Base-by-base conservation (phyloP, 2,329 filamentous ascomycete species). In the Microcyclosporella mali region DNA sequence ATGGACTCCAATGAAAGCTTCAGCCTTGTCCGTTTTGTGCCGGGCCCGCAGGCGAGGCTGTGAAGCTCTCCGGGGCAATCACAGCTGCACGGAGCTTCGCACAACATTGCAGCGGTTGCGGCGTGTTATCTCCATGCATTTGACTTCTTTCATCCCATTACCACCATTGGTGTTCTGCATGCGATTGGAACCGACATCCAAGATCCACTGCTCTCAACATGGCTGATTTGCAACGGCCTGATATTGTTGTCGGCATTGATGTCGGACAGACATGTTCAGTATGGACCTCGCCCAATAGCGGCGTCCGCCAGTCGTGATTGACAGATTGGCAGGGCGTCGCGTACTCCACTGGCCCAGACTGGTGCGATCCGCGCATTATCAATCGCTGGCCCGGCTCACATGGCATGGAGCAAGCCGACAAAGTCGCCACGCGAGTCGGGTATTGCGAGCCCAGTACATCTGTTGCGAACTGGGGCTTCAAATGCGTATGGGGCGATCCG, bases 191-290 rank as follows among this genome's bases (percentile, higher is more conserved):
- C 9, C 9, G 21, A 25, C 9, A 14, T 2, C 12, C 18, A 14
- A 8, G 10, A 16, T 14, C 15, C 32, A 9, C 15, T 33, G 32
- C 14, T 10, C 9, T 25, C 21, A 25, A 25, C 21, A 33, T 33
- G 32, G 14, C 32, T 4, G 14, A 25, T 9, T 25, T 14, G 12
- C 32, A 18, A 15, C 12, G 32, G 33, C 33, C 17, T 27, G 45
- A 44, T 30, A 43, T 47, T 18, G 45, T 47, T n/a, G 45, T 47
- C n/a, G 45, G 45, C 12, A 47, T 47, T 18, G 45, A 47, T 21
- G 15, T 47, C 28, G 45, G 45, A 11, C 40, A 44, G 19, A 47
- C 45, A 14, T 47, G 45, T 27, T 44, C 45, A 14, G 45, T 47
- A 27, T 11, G 40, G 30, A 6, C 9, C 38, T 3, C 12, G 15